Conservation (phyloP, 768 basidiomycete species). For the Rickenella mellea region DNA sequence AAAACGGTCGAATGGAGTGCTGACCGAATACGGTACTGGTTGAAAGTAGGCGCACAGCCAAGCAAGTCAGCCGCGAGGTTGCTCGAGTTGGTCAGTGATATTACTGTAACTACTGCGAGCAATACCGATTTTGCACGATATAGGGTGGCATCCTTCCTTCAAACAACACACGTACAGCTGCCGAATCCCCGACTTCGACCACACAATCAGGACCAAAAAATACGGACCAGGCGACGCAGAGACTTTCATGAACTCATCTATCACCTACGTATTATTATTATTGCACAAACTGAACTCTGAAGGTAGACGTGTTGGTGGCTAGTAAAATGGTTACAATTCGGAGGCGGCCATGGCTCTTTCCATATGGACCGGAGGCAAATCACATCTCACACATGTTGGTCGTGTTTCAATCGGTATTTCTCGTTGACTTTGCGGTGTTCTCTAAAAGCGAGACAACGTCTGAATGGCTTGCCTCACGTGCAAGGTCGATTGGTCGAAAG, state of each 20-base stretch:
- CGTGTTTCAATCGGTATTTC: no score
- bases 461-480: conserved; percentile 45
- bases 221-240: no score
- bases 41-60: conserved; percentile 76
- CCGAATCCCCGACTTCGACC: conserved; percentile 9
- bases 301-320: no score
- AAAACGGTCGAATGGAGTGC: conserved; percentile 88
- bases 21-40: conserved; percentile 84
- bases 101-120: background rate
- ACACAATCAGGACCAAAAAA: conserved; percentile 2
- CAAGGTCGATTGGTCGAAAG: conserved; percentile 50
- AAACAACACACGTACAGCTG: no score
- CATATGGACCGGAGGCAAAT: no score
- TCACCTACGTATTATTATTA: no score
- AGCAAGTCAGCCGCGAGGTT: conserved; percentile 68
- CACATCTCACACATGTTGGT: no score
- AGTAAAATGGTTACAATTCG: no score
- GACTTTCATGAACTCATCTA: no score
- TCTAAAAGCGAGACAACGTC: conserved; percentile 36
- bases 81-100: conserved; percentile 63
- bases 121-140: background rate
- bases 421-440: conserved; percentile 1
- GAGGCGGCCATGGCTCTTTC: no score
- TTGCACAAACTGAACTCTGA: no score
- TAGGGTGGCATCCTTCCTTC: conserved; percentile 58